Base-by-base conservation (phyloP, 169 alveolate genomes). In the Cryptosporidium tyzzeri region DNA sequence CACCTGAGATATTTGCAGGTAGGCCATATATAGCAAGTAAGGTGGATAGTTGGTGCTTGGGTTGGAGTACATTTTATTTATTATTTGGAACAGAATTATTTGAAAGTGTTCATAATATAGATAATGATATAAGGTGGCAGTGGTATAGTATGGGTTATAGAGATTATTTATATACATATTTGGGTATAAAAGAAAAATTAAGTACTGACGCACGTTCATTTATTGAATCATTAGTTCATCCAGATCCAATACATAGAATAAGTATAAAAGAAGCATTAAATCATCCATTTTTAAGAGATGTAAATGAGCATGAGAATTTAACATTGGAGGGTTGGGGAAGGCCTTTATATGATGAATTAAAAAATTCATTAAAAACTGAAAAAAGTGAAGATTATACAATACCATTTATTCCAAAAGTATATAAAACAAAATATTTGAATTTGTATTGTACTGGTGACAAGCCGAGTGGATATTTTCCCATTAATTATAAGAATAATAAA, bases 21-120 rank as follows among this genome's bases (percentile, higher is more conserved):
- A 50, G 21, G 29, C 92, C 93, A 23, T 91, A 91, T 73, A 51
- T 70, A 37, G 92, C 93, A 26, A 84, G 91, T 55, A 71, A 75
- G 39, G 93, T 91, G 37, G 93, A 91, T 91, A 70, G 92, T 62
- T 91, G 93, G 93, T 84, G 92, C 45, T 65, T 91, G 44, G 93
- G 93, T 69, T 91, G 93, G 93, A 67, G 91, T 62, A 75, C 93
- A 53, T 91, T 70, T 45, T 91, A 91, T 69, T n/a, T 73, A 55
- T 35, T 73, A 21, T 73, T 73, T 73, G 86, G 86, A 21, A 35
- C 44, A 12, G 86, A 73, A 39, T 55, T 73, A n/a, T 73, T 73
- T 73, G 86, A 73, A 29, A 73, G 86, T 73, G 86, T 73, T 21
- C 71, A 73, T 69, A 65, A 58, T 53, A 31, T 73, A 48, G 86